A percentile compares a stretch with the other conserved stretches of the same genome.
Conservation (phyloP, 1,284 basidiomycete species). For the Sporisorium graminicola region DNA sequence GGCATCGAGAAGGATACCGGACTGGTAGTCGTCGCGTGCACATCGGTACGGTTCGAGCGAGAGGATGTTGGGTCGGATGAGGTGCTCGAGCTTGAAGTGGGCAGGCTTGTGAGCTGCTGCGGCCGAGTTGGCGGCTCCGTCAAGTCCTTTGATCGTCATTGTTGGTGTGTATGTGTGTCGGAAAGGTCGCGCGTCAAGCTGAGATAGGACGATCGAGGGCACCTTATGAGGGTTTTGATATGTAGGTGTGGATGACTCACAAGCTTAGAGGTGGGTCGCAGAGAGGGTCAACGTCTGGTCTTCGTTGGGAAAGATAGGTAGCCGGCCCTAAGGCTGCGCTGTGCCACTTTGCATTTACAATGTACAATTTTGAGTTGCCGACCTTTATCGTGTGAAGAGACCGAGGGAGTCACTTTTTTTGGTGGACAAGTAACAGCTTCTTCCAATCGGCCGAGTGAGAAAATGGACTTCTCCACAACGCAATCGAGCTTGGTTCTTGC, state of each 20-base stretch:
- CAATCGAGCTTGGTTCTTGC: slow-evolving; percentile 2
- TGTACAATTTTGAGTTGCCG: slow-evolving; percentile 35
- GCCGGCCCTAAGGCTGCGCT: neutral
- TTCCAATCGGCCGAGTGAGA: slow-evolving; percentile 43
- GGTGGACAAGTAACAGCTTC: slow-evolving; percentile 6
- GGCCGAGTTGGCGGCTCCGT: slow-evolving; percentile 26
- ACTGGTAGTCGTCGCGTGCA: slow-evolving; percentile 93
- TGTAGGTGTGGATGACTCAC: slow-evolving; percentile 15
- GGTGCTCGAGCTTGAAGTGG: slow-evolving; percentile 67
- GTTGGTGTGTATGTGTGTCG: neutral
- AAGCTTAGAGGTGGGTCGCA: neutral
- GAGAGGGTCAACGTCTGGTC: no score
- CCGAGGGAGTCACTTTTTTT: slow-evolving; percentile 26
- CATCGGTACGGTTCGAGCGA: slow-evolving; percentile 92
- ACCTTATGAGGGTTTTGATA: neutral
- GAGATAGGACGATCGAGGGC: no score
- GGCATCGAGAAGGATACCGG: slow-evolving; percentile 94
- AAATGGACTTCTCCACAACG: slow-evolving; percentile 13
- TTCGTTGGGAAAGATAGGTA: neutral
- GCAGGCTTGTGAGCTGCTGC: slow-evolving; percentile 64
- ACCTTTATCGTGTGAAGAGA: neutral
- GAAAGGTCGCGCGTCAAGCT: no score
- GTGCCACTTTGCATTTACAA: slow-evolving; percentile 7
- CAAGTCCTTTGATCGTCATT: slow-evolving; percentile 56
- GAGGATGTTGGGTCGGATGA: slow-evolving; percentile 93